These are phyloP conservation scores for Xerophyta viscosa DNA, from an alignment of 106 monocot genomes.

Conservation along the genomic window DNA sequence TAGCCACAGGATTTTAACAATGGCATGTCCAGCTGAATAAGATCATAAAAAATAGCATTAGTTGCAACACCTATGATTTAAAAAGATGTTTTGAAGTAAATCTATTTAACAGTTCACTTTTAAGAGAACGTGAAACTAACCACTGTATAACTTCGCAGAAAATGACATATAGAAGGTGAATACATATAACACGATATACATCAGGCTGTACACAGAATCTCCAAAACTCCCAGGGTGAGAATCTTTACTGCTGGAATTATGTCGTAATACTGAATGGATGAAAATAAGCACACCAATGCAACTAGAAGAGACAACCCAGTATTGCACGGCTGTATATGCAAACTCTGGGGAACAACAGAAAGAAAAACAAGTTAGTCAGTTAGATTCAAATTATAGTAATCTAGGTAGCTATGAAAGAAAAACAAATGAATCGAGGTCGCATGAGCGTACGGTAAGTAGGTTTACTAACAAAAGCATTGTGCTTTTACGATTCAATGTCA, in stretches of 20 bases:
- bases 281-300: slow-evolving; percentile 61
- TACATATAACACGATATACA: slow-evolving; percentile 22
- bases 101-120: not conserved
- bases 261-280: slow-evolving; percentile 22
- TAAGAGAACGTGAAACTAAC: slow-evolving; percentile 26
- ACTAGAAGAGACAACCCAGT: slow-evolving; percentile 64
- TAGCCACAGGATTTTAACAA: slow-evolving; percentile 34
- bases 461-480: too few species aligned
- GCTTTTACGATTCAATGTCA: too few species aligned
- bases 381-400: too few species aligned
- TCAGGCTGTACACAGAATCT: slow-evolving; percentile 19
- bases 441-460: too few species aligned
- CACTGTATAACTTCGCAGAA: slow-evolving; percentile 21
- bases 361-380: too few species aligned
- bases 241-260: slow-evolving; percentile 18
- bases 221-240: slow-evolving; percentile 9
- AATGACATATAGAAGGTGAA: slow-evolving; percentile 32
- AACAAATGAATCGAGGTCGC: too few species aligned
- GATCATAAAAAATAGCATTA: not conserved
- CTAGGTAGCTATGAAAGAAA: too few species aligned
- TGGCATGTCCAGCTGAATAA: slow-evolving; percentile 29
- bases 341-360: slow-evolving; percentile 58
- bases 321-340: slow-evolving; percentile 44
- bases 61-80: not conserved
- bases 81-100: not conserved